Evolutionary conservation across 164 flowering plant species (phyloP).

Genomic region (Chimonanthus praecox): DNA sequence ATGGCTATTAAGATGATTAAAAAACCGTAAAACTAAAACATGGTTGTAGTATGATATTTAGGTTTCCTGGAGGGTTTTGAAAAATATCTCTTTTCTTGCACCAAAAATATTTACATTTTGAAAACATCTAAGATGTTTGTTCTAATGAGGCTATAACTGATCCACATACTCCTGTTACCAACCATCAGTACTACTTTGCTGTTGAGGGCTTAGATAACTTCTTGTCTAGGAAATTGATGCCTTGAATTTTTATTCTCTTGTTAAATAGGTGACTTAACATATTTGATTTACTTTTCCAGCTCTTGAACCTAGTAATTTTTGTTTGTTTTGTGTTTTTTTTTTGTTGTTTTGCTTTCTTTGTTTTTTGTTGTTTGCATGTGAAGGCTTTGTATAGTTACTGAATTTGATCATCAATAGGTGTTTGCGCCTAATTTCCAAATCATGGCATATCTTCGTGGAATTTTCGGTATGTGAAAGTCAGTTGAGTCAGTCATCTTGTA

Average conservation of each 20-base stretch:
- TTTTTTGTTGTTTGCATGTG: background rate
- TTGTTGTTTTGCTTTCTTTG: background rate
- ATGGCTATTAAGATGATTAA: no score
- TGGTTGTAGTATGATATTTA: background rate
- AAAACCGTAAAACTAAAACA: background rate
- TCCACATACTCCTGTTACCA: background rate
- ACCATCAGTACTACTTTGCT: no score
- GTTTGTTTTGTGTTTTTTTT: background rate
- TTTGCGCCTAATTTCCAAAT: constrained; percentile 51
- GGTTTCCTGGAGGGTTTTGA: background rate
- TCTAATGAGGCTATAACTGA: background rate
- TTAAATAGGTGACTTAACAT: no score
- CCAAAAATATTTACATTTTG: background rate
- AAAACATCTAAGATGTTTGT: background rate
- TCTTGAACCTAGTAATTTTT: background rate
- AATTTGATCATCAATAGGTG: constrained; percentile 38
- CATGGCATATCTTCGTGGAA: constrained; percentile 47
- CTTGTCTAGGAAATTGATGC: no score
- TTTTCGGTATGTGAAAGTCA: constrained; percentile 22
- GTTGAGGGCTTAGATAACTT: no score
- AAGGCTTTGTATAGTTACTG: background rate
- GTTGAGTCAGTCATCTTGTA: constrained; percentile 19
- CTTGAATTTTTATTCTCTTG: no score
- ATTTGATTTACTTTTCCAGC: background rate
- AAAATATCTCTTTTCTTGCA: background rate